These are phyloP conservation scores for Colletotrichum magnum DNA, from an alignment of 2,329 filamentous ascomycete genomes.

Conservation along the genomic window DNA sequence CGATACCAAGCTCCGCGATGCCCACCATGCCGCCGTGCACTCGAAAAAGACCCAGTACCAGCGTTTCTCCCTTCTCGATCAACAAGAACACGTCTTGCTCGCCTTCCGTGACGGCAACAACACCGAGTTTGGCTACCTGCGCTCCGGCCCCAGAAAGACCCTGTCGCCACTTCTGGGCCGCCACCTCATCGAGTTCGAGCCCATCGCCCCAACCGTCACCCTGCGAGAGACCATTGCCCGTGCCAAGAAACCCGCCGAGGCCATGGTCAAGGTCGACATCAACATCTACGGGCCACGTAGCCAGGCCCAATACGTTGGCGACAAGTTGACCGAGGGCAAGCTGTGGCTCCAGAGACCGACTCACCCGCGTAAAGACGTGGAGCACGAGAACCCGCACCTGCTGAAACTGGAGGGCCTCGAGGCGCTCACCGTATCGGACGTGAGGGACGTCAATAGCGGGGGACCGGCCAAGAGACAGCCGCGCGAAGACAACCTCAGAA, in stretches of 20 bases:
- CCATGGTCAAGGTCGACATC: constrained; percentile 51
- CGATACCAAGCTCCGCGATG: constrained; percentile 39
- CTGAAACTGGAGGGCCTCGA: constrained; percentile 44
- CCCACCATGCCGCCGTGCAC: constrained; percentile 16
- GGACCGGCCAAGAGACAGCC: neutral
- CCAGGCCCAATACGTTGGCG: constrained; percentile 44
- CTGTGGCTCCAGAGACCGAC: constrained; percentile 53
- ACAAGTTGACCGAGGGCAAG: constrained; percentile 47
- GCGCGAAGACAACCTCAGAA: constrained; percentile 22
- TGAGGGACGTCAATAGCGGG: constrained; percentile 1
- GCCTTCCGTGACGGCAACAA: constrained; percentile 42
- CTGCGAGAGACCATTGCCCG: constrained; percentile 46
- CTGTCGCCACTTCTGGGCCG: constrained; percentile 41
- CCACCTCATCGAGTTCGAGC: constrained; percentile 42
- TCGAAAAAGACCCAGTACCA: constrained; percentile 27
- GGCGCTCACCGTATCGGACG: neutral
- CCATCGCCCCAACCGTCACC: constrained; percentile 38
- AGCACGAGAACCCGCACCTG: constrained; percentile 52
- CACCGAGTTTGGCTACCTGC: constrained; percentile 44
- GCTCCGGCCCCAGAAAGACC: constrained; percentile 41
- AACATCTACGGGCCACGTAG: constrained; percentile 53
- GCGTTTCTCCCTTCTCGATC: constrained; percentile 42
- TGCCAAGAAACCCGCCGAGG: constrained; percentile 46
- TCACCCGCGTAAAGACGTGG: constrained; percentile 39
- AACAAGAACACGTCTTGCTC: constrained; percentile 43